Conservation (phyloP, 192 early-diverging fungal species). For the Spizellomyces sp. region DNA sequence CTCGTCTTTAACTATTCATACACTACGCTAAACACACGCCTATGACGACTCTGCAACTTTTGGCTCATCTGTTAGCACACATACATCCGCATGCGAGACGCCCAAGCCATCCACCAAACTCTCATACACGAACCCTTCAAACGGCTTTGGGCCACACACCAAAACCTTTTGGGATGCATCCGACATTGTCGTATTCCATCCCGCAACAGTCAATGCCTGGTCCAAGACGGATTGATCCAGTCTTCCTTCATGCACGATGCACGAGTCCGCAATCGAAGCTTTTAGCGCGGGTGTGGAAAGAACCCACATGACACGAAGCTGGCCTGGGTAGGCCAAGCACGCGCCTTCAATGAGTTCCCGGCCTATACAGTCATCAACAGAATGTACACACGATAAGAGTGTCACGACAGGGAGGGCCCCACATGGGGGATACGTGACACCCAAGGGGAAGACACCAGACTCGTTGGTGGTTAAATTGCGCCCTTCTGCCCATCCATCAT, state of each 20-base stretch:
- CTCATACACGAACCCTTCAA: conserved; percentile 20
- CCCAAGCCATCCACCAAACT: conserved; percentile 15
- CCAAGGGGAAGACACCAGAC: conserved; percentile 40
- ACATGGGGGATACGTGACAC: conserved; percentile 18
- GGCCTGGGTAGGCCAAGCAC: conserved; percentile 31
- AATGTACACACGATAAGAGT: conserved; percentile 16
- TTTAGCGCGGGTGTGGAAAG: background rate
- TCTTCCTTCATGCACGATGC: background rate
- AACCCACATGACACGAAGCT: conserved; percentile 13
- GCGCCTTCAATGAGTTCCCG: conserved; percentile 17
- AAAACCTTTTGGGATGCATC: conserved; percentile 2
- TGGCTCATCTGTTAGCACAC: background rate
- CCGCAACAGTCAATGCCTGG: background rate
- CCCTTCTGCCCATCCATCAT: conserved; percentile 40
- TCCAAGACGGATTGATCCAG: background rate
- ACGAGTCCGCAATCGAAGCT: background rate
- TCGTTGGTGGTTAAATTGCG: conserved; percentile 25
- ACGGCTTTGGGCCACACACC: conserved; percentile 28
- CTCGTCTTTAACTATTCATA: too few species aligned
- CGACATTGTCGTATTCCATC: conserved; percentile 1
- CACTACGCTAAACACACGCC: too few species aligned
- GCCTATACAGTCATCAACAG: conserved; percentile 24
- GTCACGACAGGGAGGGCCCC: conserved; percentile 21
- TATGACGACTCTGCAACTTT: background rate
- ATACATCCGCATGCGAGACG: conserved; percentile 8